Base-by-base conservation (phyloP, 139 green algal genomes). In the Micractinium sp. region DNA sequence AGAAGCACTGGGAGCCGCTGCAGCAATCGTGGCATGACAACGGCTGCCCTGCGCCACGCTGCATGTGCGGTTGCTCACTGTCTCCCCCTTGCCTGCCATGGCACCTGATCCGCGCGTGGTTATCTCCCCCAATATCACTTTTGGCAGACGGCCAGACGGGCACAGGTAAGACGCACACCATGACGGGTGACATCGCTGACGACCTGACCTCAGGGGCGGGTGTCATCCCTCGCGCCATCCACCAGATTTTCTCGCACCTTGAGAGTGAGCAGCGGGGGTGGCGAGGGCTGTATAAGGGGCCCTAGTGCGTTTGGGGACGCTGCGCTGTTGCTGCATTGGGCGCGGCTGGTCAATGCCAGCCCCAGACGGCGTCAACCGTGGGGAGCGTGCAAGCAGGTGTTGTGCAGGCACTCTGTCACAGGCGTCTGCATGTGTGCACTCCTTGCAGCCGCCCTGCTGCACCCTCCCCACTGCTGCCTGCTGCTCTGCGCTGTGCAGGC, bases 91-190 rank as follows among this genome's bases (percentile, higher is more conserved):
- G 63, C 47, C 47, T 56, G 9, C 47, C 63, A 5, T 23, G 9
- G 63, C 63, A 23, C 63, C 63, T 27, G 12, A 31, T 71, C 12
- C 63, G 63, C 20, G 4, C 63, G 20, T 71, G 63, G 13, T 56
- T 9, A 14, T 29, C 23, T 73, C 14, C 22, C 66, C 25, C 66
- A 5, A 35, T 14, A 33, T 20, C 0, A 1, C 38, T 60, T 14
- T 25, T 71, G 53, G 56, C 81, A 86, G 84, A 90, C 56, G 90
- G 96, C 4, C 97, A 99, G 90, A 99, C 97, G 25, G 97, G 98
- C 78, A 99, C 97, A 31, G 98, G 98, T 56, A 99, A 99, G 89
- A 99, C 98, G 1, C 98, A 97, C 91, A 99, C 98, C 4, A 99
- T 99, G 97, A 95, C 97, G 87, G 97, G 97, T 15, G 92, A 95